A percentile compares a stretch with the other conserved stretches of the same genome.
These are phyloP conservation scores for Boletales sp. DNA, from an alignment of 768 basidiomycete genomes.

Conservation along the genomic window DNA sequence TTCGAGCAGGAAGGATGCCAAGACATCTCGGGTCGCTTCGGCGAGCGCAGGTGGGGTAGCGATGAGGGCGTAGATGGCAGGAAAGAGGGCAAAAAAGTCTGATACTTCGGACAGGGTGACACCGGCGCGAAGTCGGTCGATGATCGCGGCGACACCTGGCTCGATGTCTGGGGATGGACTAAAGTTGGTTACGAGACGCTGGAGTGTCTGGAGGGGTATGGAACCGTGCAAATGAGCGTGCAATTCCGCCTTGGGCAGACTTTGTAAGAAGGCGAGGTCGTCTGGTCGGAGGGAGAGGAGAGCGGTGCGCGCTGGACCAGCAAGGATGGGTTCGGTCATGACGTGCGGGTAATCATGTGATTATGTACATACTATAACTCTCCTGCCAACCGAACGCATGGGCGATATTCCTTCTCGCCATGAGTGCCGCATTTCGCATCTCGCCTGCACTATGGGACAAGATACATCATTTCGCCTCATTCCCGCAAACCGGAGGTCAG, in stretches of 20 bases:
- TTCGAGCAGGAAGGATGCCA: slow-evolving; percentile 52
- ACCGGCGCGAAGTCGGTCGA: slow-evolving; percentile 38
- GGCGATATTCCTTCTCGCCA: slow-evolving; percentile 8
- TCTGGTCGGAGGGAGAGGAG: slow-evolving; percentile 46
- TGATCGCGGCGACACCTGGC: slow-evolving; percentile 42
- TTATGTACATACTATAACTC: neutral
- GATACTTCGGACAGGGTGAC: slow-evolving; percentile 48
- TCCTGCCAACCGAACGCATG: neutral
- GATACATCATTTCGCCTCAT: slow-evolving; percentile 87
- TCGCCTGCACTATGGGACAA: slow-evolving; percentile 80
- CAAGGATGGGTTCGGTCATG: slow-evolving; percentile 3
- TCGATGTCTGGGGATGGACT: slow-evolving; percentile 19
- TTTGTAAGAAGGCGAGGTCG: slow-evolving; percentile 58
- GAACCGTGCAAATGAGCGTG: slow-evolving; percentile 87
- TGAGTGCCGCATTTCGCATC: slow-evolving; percentile 61
- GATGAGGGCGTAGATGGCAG: slow-evolving; percentile 75
- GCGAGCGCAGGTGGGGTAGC: slow-evolving; percentile 53
- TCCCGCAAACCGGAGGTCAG: slow-evolving; percentile 89
- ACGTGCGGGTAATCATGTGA: slow-evolving; percentile 8
- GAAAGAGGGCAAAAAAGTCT: slow-evolving; percentile 75
- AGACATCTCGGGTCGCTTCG: slow-evolving; percentile 60
- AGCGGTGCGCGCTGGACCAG: slow-evolving; percentile 44
- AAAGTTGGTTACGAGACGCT: slow-evolving; percentile 53
- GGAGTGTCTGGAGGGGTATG: slow-evolving; percentile 64
- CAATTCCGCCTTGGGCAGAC: slow-evolving; percentile 77